Percentiles rank a stretch among this genome's conserved stretches.
These are phyloP conservation scores for Neoarthrinium moseri DNA, from an alignment of 2,329 filamentous ascomycete genomes.

Conservation along the genomic window DNA sequence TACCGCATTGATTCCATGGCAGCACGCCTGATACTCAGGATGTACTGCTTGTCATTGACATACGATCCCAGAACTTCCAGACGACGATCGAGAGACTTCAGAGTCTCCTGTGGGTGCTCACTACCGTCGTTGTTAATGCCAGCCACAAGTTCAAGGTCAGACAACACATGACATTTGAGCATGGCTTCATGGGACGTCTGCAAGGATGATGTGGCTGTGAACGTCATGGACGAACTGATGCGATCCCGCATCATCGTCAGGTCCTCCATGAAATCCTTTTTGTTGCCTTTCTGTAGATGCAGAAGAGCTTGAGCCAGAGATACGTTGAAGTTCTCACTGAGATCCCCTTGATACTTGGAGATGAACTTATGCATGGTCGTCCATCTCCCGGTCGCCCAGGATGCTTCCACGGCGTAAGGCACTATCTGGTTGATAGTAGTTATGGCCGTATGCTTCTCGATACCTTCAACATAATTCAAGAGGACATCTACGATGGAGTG, in stretches of 20 bases:
- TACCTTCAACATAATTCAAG: constrained; percentile 80
- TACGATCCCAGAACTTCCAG: constrained; percentile 88
- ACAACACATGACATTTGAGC: constrained; percentile 81
- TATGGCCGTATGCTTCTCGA: constrained; percentile 50
- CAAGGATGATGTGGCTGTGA: constrained; percentile 75
- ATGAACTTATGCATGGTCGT: constrained; percentile 69
- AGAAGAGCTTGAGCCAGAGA: constrained; percentile 69
- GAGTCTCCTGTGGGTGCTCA: constrained; percentile 36
- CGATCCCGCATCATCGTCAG: constrained; percentile 67
- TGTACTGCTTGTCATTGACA: constrained; percentile 88
- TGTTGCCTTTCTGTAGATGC: constrained; percentile 54
- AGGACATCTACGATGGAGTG: constrained; percentile 65
- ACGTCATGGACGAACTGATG: constrained; percentile 72
- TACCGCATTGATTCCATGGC: constrained; percentile 78
- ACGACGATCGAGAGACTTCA: constrained; percentile 67
- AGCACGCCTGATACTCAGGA: constrained; percentile 82
- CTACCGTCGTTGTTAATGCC: constrained; percentile 41
- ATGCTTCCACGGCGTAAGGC: constrained; percentile 84
- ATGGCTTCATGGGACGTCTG: constrained; percentile 83
- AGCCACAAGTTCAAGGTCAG: constrained; percentile 80
- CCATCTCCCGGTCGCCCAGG: constrained; percentile 88
- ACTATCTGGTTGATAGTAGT: constrained; percentile 62
- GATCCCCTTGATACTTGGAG: constrained; percentile 48
- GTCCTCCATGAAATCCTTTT: constrained; percentile 50
- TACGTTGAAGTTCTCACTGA: constrained; percentile 73